Conservation (phyloP, 1,284 basidiomycete species). For the Heterobasidion annosum region DNA sequence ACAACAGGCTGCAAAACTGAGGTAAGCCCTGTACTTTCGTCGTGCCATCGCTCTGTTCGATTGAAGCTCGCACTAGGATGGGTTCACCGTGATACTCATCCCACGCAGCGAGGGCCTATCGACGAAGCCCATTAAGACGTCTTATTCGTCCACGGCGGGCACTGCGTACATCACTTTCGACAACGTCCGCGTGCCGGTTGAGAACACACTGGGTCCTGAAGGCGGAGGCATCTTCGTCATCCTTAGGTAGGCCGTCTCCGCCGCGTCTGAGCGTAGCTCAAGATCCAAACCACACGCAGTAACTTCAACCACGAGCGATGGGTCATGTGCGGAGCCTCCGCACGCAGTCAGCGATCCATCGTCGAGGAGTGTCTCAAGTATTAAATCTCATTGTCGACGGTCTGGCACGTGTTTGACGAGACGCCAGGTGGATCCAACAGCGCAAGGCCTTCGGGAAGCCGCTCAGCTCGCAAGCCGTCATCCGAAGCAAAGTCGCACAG, state of each 20-base stretch:
- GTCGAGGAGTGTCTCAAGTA: conserved; percentile 63
- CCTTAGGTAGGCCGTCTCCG: conserved; percentile 18
- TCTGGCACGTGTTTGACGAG: too few relatives aligned
- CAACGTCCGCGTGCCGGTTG: conserved; percentile 80
- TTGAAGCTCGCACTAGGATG: conserved; percentile 32
- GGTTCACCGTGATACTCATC: conserved; percentile 85
- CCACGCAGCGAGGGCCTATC: conserved; percentile 72
- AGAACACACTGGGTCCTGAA: conserved; percentile 81
- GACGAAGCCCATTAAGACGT: conserved; percentile 89
- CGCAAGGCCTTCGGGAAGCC: conserved; percentile 85
- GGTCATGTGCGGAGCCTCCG: conserved; percentile 59
- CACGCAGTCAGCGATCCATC: conserved; percentile 60
- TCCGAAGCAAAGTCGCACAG: conserved; percentile 77
- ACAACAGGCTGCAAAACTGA: conserved; percentile 66
- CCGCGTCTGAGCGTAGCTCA: too few relatives aligned
- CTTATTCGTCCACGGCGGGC: conserved; percentile 79
- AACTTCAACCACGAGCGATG: conserved; percentile 85
- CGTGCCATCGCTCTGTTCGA: too few relatives aligned
- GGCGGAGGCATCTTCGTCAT: conserved; percentile 85
- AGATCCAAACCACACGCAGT: conserved; percentile 17
- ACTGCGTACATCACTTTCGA: conserved; percentile 92
- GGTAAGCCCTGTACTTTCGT: too few relatives aligned
- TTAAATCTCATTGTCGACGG: too few relatives aligned
- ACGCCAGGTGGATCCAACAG: conserved; percentile 60
- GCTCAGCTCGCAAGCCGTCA: conserved; percentile 87